These are phyloP conservation scores for Dendrocalamus latiflorus DNA, from an alignment of 202 grass and related monocot genomes.

Conservation along the genomic window DNA sequence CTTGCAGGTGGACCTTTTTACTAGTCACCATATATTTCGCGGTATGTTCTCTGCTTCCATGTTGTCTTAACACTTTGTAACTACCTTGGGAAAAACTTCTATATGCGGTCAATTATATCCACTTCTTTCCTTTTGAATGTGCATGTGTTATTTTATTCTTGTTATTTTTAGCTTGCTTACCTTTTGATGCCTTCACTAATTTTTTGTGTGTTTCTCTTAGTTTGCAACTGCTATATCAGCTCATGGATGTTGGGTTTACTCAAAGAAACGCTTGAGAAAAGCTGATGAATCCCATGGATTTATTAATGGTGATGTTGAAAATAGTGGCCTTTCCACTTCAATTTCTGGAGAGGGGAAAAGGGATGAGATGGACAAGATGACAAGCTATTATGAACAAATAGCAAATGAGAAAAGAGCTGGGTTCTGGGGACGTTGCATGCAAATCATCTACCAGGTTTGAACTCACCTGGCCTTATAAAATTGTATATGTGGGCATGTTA, in stretches of 20 bases:
- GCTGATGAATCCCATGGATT: slow-evolving; percentile 52
- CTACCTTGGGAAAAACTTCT: too few relatives aligned
- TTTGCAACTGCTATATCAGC: slow-evolving; percentile 68
- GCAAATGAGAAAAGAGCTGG: slow-evolving; percentile 60
- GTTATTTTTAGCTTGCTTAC: background rate
- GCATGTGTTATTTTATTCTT: background rate
- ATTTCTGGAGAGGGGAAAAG: slow-evolving; percentile 34
- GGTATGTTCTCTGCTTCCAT: slow-evolving; percentile 40
- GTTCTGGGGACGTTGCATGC: slow-evolving; percentile 67
- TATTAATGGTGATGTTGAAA: slow-evolving; percentile 54
- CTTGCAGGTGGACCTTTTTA: slow-evolving; percentile 86
- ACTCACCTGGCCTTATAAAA: background rate
- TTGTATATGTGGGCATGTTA: background rate
- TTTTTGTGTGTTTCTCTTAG: slow-evolving; percentile 37
- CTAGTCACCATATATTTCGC: slow-evolving; percentile 72
- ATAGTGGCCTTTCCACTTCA: slow-evolving; percentile 19
- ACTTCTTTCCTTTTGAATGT: background rate
- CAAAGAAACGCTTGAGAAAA: slow-evolving; percentile 39
- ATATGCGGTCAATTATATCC: background rate
- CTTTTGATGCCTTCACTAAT: slow-evolving; percentile 3
- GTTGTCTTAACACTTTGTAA: background rate
- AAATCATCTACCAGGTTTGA: slow-evolving; percentile 79
- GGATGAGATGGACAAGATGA: slow-evolving; percentile 3
- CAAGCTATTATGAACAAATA: slow-evolving; percentile 42
- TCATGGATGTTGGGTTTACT: slow-evolving; percentile 63